Percentiles rank a stretch among this genome's conserved stretches.
These are phyloP conservation scores for Ramichloridium luteum DNA, from an alignment of 2,329 filamentous ascomycete genomes.

Conservation along the genomic window DNA sequence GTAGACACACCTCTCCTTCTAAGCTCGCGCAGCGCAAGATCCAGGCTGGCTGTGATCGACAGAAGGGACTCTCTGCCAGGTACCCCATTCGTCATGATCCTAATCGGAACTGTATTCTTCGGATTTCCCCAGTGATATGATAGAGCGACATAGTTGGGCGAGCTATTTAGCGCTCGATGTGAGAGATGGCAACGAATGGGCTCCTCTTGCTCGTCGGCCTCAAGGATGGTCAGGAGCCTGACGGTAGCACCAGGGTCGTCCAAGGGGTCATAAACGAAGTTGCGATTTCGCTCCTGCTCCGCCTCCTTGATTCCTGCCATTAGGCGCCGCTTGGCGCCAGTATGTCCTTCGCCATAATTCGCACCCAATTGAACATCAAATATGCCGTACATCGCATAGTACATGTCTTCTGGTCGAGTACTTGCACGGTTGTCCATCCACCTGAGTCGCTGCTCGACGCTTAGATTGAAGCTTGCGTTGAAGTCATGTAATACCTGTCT, in stretches of 20 bases:
- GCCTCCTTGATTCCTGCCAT: slow-evolving; percentile 3
- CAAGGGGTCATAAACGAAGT: neutral
- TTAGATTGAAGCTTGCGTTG: slow-evolving; percentile 3
- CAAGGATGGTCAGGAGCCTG: neutral
- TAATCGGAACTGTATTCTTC: neutral
- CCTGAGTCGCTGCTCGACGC: slow-evolving; percentile 5
- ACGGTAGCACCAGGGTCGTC: neutral
- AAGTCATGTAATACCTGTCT: slow-evolving; percentile 6
- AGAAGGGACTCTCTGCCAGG: neutral
- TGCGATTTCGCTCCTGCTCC: slow-evolving; percentile 2
- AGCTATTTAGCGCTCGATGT: neutral
- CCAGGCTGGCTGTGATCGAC: neutral
- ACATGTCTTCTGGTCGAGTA: slow-evolving; percentile 7
- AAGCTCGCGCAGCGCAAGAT: neutral
- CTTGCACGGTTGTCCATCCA: slow-evolving; percentile 11
- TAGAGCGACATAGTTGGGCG: slow-evolving; percentile 1
- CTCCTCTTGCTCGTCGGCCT: neutral
- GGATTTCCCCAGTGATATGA: slow-evolving; percentile 4
- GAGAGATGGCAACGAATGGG: neutral
- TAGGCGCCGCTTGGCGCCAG: neutral
- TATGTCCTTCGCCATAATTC: slow-evolving; percentile 1
- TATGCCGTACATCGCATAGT: slow-evolving; percentile 10
- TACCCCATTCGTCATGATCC: neutral
- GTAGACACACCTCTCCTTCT: neutral
- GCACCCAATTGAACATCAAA: slow-evolving; percentile 6